A percentile compares a stretch with the other conserved stretches of the same genome.
phyloP scores from a whole-genome alignment of 768 basidiomycete genomes.

The Phaeotremella fagi region DNA sequence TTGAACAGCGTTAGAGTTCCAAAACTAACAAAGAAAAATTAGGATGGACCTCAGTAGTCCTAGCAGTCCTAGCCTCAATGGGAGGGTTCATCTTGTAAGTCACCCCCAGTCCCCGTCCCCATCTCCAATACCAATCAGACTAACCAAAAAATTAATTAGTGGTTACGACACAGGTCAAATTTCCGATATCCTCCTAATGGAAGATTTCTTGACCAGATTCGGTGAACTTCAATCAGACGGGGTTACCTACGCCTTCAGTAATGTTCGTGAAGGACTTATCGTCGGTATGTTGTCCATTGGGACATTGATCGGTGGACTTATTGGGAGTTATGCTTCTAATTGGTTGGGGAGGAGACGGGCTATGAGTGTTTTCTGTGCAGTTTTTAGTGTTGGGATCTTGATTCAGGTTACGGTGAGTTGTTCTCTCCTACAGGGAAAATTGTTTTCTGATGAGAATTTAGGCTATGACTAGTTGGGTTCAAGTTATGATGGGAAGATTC shows the following conservation, averaged over 20 bases:
- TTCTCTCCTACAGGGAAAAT: not conserved
- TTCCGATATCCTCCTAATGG: conserved; percentile 70
- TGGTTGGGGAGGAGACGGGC: conserved; percentile 62
- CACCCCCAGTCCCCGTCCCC: not conserved
- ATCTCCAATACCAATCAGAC: not conserved
- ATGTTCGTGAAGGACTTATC: conserved; percentile 59
- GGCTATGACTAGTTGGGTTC: conserved; percentile 58
- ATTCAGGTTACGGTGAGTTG: conserved; percentile 1
- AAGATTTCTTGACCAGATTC: conserved; percentile 53
- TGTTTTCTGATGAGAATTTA: conserved; percentile 57
- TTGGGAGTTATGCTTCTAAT: conserved; percentile 53
- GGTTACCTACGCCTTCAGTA: conserved; percentile 55
- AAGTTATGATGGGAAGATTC: conserved; percentile 61
- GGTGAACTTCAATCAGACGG: conserved; percentile 51
- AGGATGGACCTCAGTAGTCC: conserved; percentile 60
- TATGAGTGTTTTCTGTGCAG: conserved; percentile 59
- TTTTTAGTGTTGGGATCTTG: conserved; percentile 57
- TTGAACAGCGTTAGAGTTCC: not conserved
- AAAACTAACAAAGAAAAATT: conserved; percentile 54
- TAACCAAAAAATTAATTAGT: not conserved
- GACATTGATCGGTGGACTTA: conserved; percentile 56
- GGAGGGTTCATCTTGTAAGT: conserved; percentile 54
- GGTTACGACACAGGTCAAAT: conserved; percentile 71
- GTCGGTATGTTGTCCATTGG: conserved; percentile 69
- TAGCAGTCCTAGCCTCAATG: conserved; percentile 66